Conservation (phyloP, 805 yeast genomes). For the Wickerhamiella occidentalis region DNA sequence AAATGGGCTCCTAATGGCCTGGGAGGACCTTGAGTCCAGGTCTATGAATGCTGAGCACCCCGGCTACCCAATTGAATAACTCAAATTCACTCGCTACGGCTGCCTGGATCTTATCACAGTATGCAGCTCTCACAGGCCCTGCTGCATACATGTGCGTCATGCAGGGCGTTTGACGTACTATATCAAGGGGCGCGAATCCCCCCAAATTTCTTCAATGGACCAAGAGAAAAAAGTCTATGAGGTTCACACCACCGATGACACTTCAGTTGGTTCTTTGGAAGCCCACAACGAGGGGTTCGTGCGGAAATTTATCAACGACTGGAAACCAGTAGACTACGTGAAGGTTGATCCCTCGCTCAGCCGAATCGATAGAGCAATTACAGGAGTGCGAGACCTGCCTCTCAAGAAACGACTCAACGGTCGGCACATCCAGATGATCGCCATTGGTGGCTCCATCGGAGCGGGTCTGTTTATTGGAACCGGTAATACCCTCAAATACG, state of each 20-base stretch:
- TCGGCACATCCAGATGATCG: conserved; percentile 7
- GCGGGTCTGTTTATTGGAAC: conserved; percentile 62
- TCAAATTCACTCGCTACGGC: too few relatives aligned
- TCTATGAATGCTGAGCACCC: too few relatives aligned
- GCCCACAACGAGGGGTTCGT: neutral
- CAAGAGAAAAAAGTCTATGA: neutral
- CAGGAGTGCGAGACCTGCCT: neutral
- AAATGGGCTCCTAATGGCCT: too few relatives aligned
- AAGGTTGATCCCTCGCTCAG: conserved; percentile 20
- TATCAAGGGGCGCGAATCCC: neutral
- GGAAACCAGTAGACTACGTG: conserved; percentile 11
- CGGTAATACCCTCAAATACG: conserved; percentile 40
- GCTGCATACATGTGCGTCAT: too few relatives aligned
- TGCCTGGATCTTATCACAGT: too few relatives aligned
- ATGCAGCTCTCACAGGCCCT: too few relatives aligned
- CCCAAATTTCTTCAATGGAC: neutral
- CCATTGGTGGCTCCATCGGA: conserved; percentile 37
- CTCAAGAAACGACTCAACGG: neutral
- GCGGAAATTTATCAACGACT: conserved; percentile 6
- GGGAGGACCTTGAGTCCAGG: too few relatives aligned
- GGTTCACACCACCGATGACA: neutral
- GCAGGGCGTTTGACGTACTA: too few relatives aligned
- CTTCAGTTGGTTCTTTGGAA: neutral
- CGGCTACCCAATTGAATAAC: too few relatives aligned
- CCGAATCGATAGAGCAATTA: conserved; percentile 30